Percentiles rank a stretch among this genome's conserved stretches.
These are phyloP conservation scores for Exophiala oligosperma DNA, from an alignment of 2,329 filamentous ascomycete species.

Conservation along the genomic window DNA sequence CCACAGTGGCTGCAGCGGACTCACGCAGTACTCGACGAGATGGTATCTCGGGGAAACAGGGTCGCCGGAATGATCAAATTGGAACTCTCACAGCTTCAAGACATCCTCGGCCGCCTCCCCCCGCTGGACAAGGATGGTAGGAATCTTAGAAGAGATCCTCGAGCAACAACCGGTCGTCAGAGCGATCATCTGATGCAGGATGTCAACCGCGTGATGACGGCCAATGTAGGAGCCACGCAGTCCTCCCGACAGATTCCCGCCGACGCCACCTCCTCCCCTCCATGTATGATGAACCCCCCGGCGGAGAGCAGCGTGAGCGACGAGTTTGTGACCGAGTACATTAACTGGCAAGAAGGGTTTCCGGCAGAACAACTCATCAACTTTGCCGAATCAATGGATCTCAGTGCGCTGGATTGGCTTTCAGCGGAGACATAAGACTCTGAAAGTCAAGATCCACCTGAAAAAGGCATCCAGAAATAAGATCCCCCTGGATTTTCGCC, in stretches of 20 bases:
- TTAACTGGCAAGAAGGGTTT: conserved; percentile 20
- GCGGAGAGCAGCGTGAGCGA: conserved; percentile 3
- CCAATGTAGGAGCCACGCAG: too few relatives aligned
- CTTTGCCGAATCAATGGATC: conserved; percentile 27
- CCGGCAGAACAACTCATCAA: conserved; percentile 24
- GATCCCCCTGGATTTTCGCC: too few relatives aligned
- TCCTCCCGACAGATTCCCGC: too few relatives aligned
- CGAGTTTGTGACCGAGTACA: conserved; percentile 13
- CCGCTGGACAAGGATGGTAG: not conserved
- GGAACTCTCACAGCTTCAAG: conserved; percentile 49
- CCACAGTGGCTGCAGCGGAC: conserved; percentile 44
- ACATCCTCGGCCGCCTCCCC: conserved; percentile 38
- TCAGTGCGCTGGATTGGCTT: conserved; percentile 21
- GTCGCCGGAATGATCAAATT: conserved; percentile 47
- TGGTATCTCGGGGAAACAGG: conserved; percentile 48
- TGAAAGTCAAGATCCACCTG: too few relatives aligned
- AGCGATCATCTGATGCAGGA: not conserved
- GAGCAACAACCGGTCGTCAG: not conserved
- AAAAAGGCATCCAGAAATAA: too few relatives aligned
- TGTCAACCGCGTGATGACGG: too few relatives aligned
- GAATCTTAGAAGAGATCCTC: too few relatives aligned
- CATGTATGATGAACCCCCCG: conserved; percentile 3
- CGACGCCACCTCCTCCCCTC: not conserved
- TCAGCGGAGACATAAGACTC: conserved; percentile 1
- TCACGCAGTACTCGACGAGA: conserved; percentile 48